Percentiles rank a stretch among this genome's conserved stretches.
Evolutionary conservation across 2,329 filamentous ascomycete species (phyloP).

Genomic region (Colletotrichum tabaci): DNA sequence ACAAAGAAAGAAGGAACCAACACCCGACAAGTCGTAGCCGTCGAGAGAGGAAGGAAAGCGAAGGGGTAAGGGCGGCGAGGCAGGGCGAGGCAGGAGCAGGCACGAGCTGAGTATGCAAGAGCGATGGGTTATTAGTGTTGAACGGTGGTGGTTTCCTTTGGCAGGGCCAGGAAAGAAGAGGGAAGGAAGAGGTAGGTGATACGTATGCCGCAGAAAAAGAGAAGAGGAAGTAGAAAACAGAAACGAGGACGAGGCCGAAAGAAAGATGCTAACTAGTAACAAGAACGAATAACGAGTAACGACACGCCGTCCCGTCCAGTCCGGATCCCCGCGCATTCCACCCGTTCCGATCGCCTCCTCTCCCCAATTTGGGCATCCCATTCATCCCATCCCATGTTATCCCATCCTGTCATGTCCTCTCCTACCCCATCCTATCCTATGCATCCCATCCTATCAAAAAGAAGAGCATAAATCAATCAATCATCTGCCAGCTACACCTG

Average conservation of each 20-base stretch:
- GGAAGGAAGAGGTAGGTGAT: neutral
- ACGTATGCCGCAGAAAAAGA: neutral
- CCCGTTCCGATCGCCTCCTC: slow-evolving; percentile 37
- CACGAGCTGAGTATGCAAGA: slow-evolving; percentile 3
- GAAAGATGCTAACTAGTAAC: neutral
- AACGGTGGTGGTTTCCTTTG: neutral
- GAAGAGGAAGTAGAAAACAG: slow-evolving; percentile 10
- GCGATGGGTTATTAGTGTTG: slow-evolving; percentile 2
- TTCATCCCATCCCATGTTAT: too few relatives aligned
- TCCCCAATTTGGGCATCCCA: slow-evolving; percentile 8
- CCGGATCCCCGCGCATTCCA: slow-evolving; percentile 42
- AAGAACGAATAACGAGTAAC: too few relatives aligned
- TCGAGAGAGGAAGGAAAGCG: slow-evolving; percentile 6
- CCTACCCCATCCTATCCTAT: too few relatives aligned
- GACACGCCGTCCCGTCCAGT: slow-evolving; percentile 11
- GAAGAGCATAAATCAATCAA: neutral
- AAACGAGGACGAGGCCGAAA: slow-evolving; percentile 11
- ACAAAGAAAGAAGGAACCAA: neutral
- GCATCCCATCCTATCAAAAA: slow-evolving; percentile 4
- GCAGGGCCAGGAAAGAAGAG: neutral
- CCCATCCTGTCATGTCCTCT: too few relatives aligned
- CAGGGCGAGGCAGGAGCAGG: neutral
- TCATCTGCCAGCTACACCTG: slow-evolving; percentile 16
- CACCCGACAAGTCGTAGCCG: neutral
- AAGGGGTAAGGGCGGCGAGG: neutral